phyloP scores from a whole-genome alignment of 2,329 filamentous ascomycete species.

The Trichoderma guizhouense region DNA sequence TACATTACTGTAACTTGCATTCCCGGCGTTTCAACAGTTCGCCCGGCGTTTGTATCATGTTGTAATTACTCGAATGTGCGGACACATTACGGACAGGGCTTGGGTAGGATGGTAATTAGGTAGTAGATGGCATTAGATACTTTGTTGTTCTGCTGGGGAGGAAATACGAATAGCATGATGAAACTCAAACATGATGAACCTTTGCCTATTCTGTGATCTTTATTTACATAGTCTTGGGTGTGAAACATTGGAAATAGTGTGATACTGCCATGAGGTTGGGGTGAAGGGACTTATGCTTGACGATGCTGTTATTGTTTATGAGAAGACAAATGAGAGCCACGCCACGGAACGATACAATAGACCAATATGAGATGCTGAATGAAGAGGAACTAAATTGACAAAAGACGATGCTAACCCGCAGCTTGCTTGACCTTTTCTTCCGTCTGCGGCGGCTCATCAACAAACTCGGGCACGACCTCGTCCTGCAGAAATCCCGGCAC shows the following conservation, averaged over 20 bases:
- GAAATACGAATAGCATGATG: not conserved
- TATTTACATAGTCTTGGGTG: not conserved
- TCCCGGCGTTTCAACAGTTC: not conserved
- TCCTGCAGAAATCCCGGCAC: constrained; percentile 88
- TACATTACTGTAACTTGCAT: constrained; percentile 7
- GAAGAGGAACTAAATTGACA: not conserved
- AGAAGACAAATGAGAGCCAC: not conserved
- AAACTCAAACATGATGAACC: not conserved
- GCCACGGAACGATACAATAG: not conserved
- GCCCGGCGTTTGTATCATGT: constrained; percentile 6
- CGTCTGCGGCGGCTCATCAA: constrained; percentile 81
- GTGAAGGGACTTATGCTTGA: not conserved
- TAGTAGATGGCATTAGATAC: not conserved
- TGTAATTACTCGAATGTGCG: not conserved
- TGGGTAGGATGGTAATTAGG: not conserved
- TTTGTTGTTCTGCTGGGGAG: not conserved
- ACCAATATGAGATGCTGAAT: not conserved
- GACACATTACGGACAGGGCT: not conserved
- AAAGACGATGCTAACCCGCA: constrained; percentile 44
- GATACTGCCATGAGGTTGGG: not conserved
- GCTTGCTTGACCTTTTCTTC: constrained; percentile 78
- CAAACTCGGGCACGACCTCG: constrained; percentile 80
- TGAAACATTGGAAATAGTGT: not conserved
- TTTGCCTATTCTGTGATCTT: not conserved
- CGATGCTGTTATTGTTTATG: not conserved